Evolutionary conservation across 78 protist species (phyloP).

Genomic region (Dictyostelium firmibasis): DNA sequence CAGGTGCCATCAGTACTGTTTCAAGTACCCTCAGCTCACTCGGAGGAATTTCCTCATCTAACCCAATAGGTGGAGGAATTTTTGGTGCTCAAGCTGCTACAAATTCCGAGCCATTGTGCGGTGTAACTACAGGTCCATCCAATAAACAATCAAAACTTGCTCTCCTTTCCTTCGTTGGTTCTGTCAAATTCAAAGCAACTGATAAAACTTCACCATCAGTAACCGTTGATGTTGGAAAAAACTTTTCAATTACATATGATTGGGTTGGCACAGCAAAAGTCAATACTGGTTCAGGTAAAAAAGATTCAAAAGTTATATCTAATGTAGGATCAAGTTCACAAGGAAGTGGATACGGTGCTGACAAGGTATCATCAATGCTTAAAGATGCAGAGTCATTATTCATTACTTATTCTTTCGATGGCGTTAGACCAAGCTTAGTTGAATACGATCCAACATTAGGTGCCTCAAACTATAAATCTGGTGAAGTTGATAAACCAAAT

Average conservation of each 20-base stretch:
- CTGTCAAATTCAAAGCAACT: neutral
- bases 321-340: neutral
- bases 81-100: neutral
- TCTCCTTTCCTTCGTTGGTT: neutral
- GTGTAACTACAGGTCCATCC: neutral
- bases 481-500: neutral
- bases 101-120: neutral
- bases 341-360: neutral
- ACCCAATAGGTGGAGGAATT: too few species aligned
- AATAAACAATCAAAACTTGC: neutral
- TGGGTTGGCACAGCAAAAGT: neutral
- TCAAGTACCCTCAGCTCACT: too few species aligned
- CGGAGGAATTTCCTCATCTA: neutral
- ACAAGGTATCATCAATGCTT: neutral
- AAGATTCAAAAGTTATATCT: neutral
- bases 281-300: neutral
- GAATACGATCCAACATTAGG: conserved; percentile 4
- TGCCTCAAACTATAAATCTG: neutral
- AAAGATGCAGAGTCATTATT: neutral
- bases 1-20: too few species aligned
- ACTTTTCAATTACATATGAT: neutral
- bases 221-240: neutral
- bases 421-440: neutral
- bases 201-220: neutral
- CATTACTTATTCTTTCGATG: neutral